These are phyloP conservation scores for Melampsora americana DNA, from an alignment of 1,284 basidiomycete genomes.

Conservation along the genomic window DNA sequence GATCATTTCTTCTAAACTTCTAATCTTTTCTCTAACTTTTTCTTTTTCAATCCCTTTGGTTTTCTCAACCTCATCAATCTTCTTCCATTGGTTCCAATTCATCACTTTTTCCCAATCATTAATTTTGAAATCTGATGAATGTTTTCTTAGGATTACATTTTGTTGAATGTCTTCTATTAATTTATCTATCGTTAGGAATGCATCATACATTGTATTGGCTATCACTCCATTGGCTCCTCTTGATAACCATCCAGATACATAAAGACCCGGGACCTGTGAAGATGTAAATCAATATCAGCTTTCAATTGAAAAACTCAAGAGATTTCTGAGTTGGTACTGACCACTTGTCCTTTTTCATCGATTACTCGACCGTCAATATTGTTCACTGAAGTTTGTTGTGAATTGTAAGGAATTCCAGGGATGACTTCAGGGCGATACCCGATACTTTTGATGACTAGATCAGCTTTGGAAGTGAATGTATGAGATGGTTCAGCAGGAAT, in stretches of 20 bases:
- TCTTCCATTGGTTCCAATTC: constrained; percentile 9
- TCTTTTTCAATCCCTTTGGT: not conserved
- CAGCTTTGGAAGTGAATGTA: constrained; percentile 62
- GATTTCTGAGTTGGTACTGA: constrained; percentile 49
- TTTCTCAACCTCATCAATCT: not conserved
- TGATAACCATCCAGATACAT: constrained; percentile 90
- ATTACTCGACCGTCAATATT: constrained; percentile 55
- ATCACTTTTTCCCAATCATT: not conserved
- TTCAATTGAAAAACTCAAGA: too few relatives aligned
- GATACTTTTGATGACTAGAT: constrained; percentile 80
- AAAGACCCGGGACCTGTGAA: constrained; percentile 64
- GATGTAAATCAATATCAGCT: constrained; percentile 50
- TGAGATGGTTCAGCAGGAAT: constrained; percentile 45
- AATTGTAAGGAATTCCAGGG: constrained; percentile 56
- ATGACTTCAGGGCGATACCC: constrained; percentile 68
- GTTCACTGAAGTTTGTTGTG: constrained; percentile 52
- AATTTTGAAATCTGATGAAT: not conserved
- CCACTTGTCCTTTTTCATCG: constrained; percentile 51
- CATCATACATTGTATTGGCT: constrained; percentile 89
- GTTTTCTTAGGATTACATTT: not conserved
- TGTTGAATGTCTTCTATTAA: constrained; percentile 54
- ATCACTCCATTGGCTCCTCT: constrained; percentile 88
- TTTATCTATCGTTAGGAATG: constrained; percentile 72
- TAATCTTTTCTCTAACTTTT: constrained; percentile 18
- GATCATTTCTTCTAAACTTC: not conserved